These are phyloP conservation scores for Corrigiola litoralis DNA, from an alignment of 179 eudicot genomes.

Conservation along the genomic window DNA sequence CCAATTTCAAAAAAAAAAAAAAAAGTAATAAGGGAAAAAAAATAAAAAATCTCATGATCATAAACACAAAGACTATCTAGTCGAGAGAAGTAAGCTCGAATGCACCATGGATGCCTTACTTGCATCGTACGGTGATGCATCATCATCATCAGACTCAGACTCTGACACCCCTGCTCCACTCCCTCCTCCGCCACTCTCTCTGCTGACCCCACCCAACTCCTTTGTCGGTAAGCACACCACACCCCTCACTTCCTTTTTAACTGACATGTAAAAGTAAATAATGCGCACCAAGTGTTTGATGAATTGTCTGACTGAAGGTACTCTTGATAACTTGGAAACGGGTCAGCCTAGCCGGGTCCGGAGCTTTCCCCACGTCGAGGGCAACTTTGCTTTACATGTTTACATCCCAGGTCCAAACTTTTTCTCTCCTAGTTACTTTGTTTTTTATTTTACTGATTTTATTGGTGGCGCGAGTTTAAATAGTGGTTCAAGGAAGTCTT, in stretches of 20 bases:
- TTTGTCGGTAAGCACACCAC: slow-evolving; percentile 24
- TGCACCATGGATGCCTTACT: slow-evolving; percentile 58
- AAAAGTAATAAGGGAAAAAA: no score
- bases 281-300: slow-evolving; percentile 33
- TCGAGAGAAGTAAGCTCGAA: no score
- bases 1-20: no score
- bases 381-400: slow-evolving; percentile 84
- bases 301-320: slow-evolving; percentile 24
- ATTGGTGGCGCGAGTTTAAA: no score
- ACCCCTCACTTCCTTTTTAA: neutral
- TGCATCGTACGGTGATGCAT: slow-evolving; percentile 65
- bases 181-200: slow-evolving; percentile 76
- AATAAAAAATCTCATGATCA: no score
- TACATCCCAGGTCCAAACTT: slow-evolving; percentile 81
- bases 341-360: slow-evolving; percentile 53
- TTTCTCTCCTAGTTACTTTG: neutral
- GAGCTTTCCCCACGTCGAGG: slow-evolving; percentile 83
- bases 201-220: slow-evolving; percentile 52
- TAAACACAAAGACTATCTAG: no score
- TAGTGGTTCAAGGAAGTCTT: no score
- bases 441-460: neutral
- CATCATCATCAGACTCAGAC: slow-evolving; percentile 55
- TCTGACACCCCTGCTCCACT: slow-evolving; percentile 14
- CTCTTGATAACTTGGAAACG: slow-evolving; percentile 29
- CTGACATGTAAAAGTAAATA: neutral